Base-by-base conservation (phyloP, 2,329 filamentous ascomycete species). In the Pestalotiopsis sp. region DNA sequence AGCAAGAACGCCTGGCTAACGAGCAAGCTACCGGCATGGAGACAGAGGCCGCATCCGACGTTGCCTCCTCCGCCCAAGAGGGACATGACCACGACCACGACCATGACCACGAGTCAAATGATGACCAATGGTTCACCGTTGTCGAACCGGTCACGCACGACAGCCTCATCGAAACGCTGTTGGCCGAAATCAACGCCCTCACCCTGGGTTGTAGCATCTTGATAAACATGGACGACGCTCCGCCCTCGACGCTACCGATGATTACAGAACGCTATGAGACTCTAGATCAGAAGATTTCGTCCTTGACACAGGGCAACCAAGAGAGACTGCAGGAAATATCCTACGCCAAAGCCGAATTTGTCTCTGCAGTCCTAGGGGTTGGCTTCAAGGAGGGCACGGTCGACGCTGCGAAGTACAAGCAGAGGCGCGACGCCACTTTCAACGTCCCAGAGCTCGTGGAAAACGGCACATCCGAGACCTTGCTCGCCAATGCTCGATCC, bases 111-210 rank as follows among this genome's bases (percentile, higher is more conserved):
- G 31, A 36, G 31, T 36, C 31, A 13, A 72, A 72, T 38, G 77
- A 86, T 49, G 89, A 90, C 69, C 86, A 91, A 73, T 92, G 89
- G 86, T 90, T 89, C 20, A 87, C 84, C 3, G 84, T 93, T n/a
- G 83, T 91, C 66, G 90, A 91, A 71, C 88, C 91, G 0, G 82
- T 92, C 31, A 91, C 90, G 1, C 85, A 88, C 31, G 83, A 85
- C 62, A 88, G 89, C 1, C 84, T 94, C 6, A 81, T 93, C 1
- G 92, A 94, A 70, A 93, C 91, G 0, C 84, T 90, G 14, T 82
- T 92, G 39, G 90, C 91, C 4, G 88, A 91, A 71, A 78, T 93
- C 64, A 88, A 81, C 72, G 86, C 80, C 62, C 84, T 84, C 75
- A 87, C 81, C 68, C 85, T 79, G 55, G 81, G 85, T 66, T 88